Evolutionary conservation across 305 asterid genomes (phyloP).

Genomic region (Fraxinus xanthoxyloides): DNA sequence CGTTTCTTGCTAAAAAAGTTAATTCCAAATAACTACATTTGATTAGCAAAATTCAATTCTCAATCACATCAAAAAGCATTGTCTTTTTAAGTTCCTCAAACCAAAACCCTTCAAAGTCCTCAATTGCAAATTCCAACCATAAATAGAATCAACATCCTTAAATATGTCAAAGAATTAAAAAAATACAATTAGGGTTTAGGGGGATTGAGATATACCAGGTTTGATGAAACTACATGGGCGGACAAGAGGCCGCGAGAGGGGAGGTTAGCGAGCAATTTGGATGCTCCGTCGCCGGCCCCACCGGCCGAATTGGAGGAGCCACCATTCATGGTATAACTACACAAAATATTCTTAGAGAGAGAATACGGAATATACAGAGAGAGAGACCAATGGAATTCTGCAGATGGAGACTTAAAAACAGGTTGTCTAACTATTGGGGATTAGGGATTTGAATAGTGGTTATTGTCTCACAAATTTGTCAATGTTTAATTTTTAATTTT

Average conservation of each 20-base stretch:
- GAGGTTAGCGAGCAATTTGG: slow-evolving; percentile 33
- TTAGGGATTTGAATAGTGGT: neutral
- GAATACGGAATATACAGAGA: too few relatives aligned
- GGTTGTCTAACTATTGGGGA: neutral
- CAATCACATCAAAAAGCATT: neutral
- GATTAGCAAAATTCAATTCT: neutral
- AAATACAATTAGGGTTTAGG: neutral
- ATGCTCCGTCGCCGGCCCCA: slow-evolving; percentile 19
- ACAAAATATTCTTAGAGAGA: neutral
- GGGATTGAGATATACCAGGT: slow-evolving; percentile 23
- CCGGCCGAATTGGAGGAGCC: neutral
- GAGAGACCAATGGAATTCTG: neutral
- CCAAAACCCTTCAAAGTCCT: neutral
- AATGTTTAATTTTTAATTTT: too few relatives aligned
- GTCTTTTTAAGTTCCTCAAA: neutral
- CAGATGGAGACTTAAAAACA: neutral
- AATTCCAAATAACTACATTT: neutral
- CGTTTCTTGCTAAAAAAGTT: neutral
- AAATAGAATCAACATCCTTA: neutral
- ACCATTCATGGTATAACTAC: neutral
- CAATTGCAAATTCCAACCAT: neutral
- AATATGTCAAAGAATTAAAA: neutral
- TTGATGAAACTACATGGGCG: slow-evolving; percentile 35
- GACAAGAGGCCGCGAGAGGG: slow-evolving; percentile 51
- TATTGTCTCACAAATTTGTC: too few relatives aligned